Evolutionary conservation across 805 yeast genomes (phyloP).

Genomic region (Pichia nakasei): DNA sequence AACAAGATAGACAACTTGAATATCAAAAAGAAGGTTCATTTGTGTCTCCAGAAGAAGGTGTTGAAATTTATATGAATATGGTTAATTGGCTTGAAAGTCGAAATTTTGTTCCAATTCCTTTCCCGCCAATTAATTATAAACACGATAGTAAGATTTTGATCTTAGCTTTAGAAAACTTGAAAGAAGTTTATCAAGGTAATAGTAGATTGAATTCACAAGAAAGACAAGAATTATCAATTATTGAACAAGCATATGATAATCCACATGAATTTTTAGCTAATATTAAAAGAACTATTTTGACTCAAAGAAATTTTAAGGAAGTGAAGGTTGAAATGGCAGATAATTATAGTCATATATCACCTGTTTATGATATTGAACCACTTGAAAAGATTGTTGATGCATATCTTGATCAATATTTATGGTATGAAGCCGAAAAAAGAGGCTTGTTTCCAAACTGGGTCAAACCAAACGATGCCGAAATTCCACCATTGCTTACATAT

Average conservation of each 20-base stretch:
- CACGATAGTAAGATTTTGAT: slow-evolving; percentile 88
- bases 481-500: slow-evolving; percentile 84
- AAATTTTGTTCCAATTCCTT: slow-evolving; percentile 79
- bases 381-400: slow-evolving; percentile 95
- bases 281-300: slow-evolving; percentile 69
- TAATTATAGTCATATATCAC: slow-evolving; percentile 71
- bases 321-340: slow-evolving; percentile 86
- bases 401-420: slow-evolving; percentile 85
- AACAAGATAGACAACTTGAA: slow-evolving; percentile 77
- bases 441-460: slow-evolving; percentile 92
- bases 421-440: slow-evolving; percentile 91
- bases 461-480: slow-evolving; percentile 89
- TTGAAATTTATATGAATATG: slow-evolving; percentile 75
- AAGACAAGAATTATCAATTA: slow-evolving; percentile 84
- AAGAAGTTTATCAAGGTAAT: slow-evolving; percentile 68
- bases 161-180: slow-evolving; percentile 80
- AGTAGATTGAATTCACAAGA: slow-evolving; percentile 78
- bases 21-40: slow-evolving; percentile 84
- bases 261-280: slow-evolving; percentile 90
- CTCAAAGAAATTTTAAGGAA: slow-evolving; percentile 90
- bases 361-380: slow-evolving; percentile 85
- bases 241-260: slow-evolving; percentile 94
- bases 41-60: slow-evolving; percentile 81
- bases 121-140: slow-evolving; percentile 86
- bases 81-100: slow-evolving; percentile 87